Percentiles rank a stretch among this genome's conserved stretches.
Evolutionary conservation across 305 asterid genomes (phyloP).

Genomic region (Fraxinus angustifolia): DNA sequence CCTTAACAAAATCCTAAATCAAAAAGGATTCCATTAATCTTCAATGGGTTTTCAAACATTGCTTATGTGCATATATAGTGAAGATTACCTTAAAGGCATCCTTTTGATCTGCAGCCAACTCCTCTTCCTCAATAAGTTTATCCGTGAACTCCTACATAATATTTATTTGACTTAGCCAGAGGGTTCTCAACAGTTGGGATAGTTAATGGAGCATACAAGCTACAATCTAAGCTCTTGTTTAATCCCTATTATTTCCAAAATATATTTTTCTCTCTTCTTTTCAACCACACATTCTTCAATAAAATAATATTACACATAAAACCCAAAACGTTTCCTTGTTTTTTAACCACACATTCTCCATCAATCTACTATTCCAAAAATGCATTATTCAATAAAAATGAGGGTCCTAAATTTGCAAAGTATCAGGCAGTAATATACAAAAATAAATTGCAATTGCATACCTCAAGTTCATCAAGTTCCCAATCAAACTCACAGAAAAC

Average conservation of each 20-base stretch:
- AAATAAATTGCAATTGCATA: conserved; percentile 26
- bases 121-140: conserved; percentile 42
- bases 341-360: too few relatives aligned
- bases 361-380: too few relatives aligned
- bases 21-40: background rate
- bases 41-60: background rate
- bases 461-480: conserved; percentile 88
- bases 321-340: too few relatives aligned
- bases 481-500: conserved; percentile 82
- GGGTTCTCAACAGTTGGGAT: background rate
- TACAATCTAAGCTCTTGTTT: background rate
- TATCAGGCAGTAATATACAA: background rate
- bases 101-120: conserved; percentile 39
- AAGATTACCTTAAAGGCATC: conserved; percentile 40
- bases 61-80: background rate
- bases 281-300: too few relatives aligned
- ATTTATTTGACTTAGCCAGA: background rate
- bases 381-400: too few relatives aligned
- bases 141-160: conserved; percentile 40
- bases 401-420: background rate
- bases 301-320: too few relatives aligned
- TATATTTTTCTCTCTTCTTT: too few relatives aligned
- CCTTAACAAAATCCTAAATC: conserved; percentile 55
- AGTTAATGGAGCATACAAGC: background rate
- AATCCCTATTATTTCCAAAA: too few relatives aligned